Evolutionary conservation across 2,329 filamentous ascomycete species (phyloP), one percentile per base, ranked within the genome.

Genomic region (Fusarium secorum): DNA sequence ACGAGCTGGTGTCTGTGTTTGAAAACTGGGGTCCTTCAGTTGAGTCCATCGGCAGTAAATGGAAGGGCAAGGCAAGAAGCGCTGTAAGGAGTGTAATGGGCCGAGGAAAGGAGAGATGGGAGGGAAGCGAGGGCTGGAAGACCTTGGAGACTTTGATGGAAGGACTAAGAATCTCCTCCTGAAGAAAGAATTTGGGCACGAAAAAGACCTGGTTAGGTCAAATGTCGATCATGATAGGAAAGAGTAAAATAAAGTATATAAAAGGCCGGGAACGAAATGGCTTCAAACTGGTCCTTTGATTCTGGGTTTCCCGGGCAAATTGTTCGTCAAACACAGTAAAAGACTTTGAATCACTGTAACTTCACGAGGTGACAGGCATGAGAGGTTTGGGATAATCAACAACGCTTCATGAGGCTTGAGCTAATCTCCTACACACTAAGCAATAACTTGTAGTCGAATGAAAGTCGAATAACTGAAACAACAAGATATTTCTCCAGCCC

Each of bases 1-100:
- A 94, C 60, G 90, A 93, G 77, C 81, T 98, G 44, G 93, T 96
- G 2, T 90, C 93, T 70, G 89, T 92, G 55, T 93, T 98, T 81
- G 93, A 96, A 81, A 94, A 91, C 78, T 90, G 94, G 74, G 93
- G 93, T 0, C 83, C 85, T 0, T 85, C 88, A 71, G 85, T 89
- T 24, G 89, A 90, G 68, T 77, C 89, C 33, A 90, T 98, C 5
- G 93, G 93, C 4, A 87, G 87, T 64, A 91, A 90, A 76, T 99
- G 96, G 96, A 92, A 89, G 79, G 93, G 93, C 70, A 98, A 97
- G 86, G 93, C 93, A 1, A 86, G 93, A 75, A 97, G 89, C 79
- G 95, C 95, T 15, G 86, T 97, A 5, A 86, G 94, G 58, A 94
- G 93, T 55, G 91, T 98, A 11, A 87, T 97, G 85, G 92, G 94